These are phyloP conservation scores for Cercospora sp. DNA, from an alignment of 2,329 filamentous ascomycete genomes.

Conservation along the genomic window DNA sequence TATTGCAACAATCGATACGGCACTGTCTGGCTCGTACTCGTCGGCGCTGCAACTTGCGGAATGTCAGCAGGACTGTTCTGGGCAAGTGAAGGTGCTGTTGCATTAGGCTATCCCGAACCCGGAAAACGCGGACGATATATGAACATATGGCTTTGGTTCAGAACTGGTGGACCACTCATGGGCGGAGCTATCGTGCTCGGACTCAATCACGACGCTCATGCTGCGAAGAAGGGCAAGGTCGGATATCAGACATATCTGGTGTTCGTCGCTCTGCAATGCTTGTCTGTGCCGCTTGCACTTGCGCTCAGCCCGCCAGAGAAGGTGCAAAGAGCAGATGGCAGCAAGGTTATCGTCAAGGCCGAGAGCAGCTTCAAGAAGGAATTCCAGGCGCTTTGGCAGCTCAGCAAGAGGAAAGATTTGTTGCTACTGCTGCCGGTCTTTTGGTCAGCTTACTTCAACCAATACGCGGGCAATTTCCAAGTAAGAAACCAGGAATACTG, in stretches of 20 bases:
- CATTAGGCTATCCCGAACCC: conserved; percentile 52
- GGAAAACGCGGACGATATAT: conserved; percentile 51
- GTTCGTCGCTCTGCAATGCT: conserved; percentile 46
- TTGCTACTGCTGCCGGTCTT: conserved; percentile 48
- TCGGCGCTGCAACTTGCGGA: conserved; percentile 53
- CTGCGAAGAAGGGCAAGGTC: conserved; percentile 39
- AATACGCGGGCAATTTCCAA: conserved; percentile 52
- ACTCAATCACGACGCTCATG: conserved; percentile 50
- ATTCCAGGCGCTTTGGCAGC: conserved; percentile 41
- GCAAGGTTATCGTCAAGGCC: conserved; percentile 41
- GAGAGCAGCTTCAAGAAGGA: conserved; percentile 46
- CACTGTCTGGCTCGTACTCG: conserved; percentile 54
- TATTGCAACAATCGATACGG: conserved; percentile 55
- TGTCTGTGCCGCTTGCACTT: conserved; percentile 42
- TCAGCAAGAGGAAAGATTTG: conserved; percentile 34
- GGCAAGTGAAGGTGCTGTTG: conserved; percentile 53
- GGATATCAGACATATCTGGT: conserved; percentile 46
- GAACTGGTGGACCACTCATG: conserved; percentile 52
- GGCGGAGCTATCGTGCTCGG: conserved; percentile 51
- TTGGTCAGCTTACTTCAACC: conserved; percentile 50
- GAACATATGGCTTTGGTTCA: conserved; percentile 53
- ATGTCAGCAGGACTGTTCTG: conserved; percentile 54
- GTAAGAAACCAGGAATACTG: conserved; percentile 27
- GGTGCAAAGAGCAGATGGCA: conserved; percentile 46
- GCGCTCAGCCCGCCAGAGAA: conserved; percentile 45